Evolutionary conservation across 768 basidiomycete species (phyloP).

Genomic region (Boletales sp.): DNA sequence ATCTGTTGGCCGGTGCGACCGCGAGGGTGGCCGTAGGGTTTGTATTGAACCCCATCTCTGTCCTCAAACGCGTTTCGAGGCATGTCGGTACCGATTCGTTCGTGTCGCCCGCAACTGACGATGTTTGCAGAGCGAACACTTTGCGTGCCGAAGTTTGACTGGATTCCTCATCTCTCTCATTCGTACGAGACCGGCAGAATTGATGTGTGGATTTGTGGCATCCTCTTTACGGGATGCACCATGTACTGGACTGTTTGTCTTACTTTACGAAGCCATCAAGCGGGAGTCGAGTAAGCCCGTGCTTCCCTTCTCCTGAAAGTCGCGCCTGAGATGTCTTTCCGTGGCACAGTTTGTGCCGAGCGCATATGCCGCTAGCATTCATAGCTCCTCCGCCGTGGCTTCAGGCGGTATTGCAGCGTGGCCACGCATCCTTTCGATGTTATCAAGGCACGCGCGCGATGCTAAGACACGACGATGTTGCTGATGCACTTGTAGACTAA

Average conservation of each 20-base stretch:
- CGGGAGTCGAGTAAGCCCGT: slow-evolving; percentile 54
- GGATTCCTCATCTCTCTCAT: no score
- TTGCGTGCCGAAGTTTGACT: no score
- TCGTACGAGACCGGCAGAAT: no score
- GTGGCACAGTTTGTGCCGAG: slow-evolving; percentile 41
- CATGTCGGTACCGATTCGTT: slow-evolving; percentile 27
- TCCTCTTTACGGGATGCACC: no score
- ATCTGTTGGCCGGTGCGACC: slow-evolving; percentile 82
- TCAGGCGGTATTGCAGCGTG: slow-evolving; percentile 84
- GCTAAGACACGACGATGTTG: neutral
- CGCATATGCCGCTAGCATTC: slow-evolving; percentile 48
- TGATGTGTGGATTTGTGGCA: no score
- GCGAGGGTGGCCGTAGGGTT: slow-evolving; percentile 80
- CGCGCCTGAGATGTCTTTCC: slow-evolving; percentile 6
- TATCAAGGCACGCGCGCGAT: slow-evolving; percentile 63
- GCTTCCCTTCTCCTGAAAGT: neutral
- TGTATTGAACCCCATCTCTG: slow-evolving; percentile 83
- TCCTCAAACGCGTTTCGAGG: slow-evolving; percentile 92
- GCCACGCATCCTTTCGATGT: slow-evolving; percentile 93
- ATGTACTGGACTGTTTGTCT: slow-evolving; percentile 86
- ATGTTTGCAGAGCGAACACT: no score
- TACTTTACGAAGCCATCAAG: slow-evolving; percentile 87
- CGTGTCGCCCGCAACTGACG: neutral
- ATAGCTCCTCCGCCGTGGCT: slow-evolving; percentile 66
- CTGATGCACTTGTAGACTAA: slow-evolving; percentile 61